Evolutionary conservation across 2,329 filamentous ascomycete species (phyloP), one percentile per base, ranked within the genome.

Genomic region (Cercospora sesami): DNA sequence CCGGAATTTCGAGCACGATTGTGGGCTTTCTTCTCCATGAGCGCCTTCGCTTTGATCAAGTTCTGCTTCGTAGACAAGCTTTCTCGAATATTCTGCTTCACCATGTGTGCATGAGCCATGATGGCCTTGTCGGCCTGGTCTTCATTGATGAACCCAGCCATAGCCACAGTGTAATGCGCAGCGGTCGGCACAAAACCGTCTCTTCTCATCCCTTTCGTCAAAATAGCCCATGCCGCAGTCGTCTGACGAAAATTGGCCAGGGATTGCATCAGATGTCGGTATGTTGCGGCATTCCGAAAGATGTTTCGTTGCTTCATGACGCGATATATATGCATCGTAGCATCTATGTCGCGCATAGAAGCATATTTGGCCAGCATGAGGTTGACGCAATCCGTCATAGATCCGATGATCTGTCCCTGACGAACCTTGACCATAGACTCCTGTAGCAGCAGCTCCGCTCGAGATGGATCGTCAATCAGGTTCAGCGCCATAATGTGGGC

Each of bases 361-460:
- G 91, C 91, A 77, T 93, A 86, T 68, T 90, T 87, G 65, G 86
- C 84, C 4, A 97, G 81, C 33, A 97, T 80, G 63, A 87, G 84
- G 75, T 97, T 97, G 91, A 92, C 97, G 75, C 93, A 87, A 33
- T 84, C 82, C 2, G 89, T 89, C 23, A 85, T 81, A 1, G 84
- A 81, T 1, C 87, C 84, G 18, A 83, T 76, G 0, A 87, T 77
- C 14, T 82, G 60, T 1, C 80, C 69, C 83, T 82, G 12, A 79
- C 78, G 23, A 1, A 73, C 67, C 30, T 75, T 67, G 63, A 63
- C 31, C 23, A 89, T 81, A 33, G 88, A 84, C 55, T 86, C 85
- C 60, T 85, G 76, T 33, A 89, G 87, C 60, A 92, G 81, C 45
- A 80, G 80, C 64, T 81, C 76, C 5, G 83, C 83, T 53, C 75